Conservation (phyloP, 192 early-diverging fungal species). For the Geranomyces michiganensis region DNA sequence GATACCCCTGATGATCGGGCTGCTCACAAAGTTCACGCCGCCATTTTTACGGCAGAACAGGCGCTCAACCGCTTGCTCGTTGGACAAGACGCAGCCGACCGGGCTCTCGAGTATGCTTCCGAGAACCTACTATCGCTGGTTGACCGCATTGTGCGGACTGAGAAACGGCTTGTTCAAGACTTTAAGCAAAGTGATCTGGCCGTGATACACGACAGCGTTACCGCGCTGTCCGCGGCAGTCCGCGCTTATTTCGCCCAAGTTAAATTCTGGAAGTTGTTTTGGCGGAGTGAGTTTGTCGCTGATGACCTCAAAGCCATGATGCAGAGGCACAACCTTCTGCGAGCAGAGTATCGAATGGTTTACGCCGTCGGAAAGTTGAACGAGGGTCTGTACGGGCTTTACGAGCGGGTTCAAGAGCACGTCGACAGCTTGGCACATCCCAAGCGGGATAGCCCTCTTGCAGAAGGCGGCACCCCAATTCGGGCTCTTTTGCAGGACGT, state of each 20-base stretch:
- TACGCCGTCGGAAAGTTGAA: conserved; percentile 48
- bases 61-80: conserved; percentile 18
- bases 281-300: conserved; percentile 33
- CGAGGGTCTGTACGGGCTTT: conserved; percentile 39
- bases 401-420: conserved; percentile 30
- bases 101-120: background rate
- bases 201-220: conserved; percentile 30
- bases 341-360: conserved; percentile 49
- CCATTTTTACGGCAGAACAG: conserved; percentile 22
- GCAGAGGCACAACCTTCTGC: conserved; percentile 30
- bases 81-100: background rate
- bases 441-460: background rate
- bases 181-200: conserved; percentile 41
- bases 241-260: conserved; percentile 34
- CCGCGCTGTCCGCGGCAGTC: conserved; percentile 27
- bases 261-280: conserved; percentile 36
- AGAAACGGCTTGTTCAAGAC: conserved; percentile 40
- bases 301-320: conserved; percentile 34
- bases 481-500: conserved; percentile 36
- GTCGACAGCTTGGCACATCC: background rate
- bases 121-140: conserved; percentile 13
- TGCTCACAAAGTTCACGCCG: conserved; percentile 10
- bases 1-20: conserved; percentile 26
- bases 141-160: conserved; percentile 24
- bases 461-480: background rate